A percentile compares a stretch with the other conserved stretches of the same genome.
Conservation (phyloP, 306 rosid genomes). For the Sesbania bispinosa region DNA sequence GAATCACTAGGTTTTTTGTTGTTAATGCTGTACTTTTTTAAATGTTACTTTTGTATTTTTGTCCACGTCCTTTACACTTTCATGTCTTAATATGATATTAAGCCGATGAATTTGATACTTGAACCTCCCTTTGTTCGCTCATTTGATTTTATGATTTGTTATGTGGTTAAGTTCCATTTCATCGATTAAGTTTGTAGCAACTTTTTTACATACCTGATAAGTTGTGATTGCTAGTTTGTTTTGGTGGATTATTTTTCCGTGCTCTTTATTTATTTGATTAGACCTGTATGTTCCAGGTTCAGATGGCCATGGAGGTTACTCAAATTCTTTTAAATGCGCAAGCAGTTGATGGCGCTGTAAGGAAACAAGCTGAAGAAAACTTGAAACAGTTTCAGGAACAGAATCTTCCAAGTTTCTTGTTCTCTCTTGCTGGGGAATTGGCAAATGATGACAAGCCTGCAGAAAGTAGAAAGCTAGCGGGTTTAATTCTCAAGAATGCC, state of each 20-base stretch:
- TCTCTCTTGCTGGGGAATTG: conserved; percentile 88
- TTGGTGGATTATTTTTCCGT: neutral
- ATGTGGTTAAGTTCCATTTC: neutral
- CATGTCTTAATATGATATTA: neutral
- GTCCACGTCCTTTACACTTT: neutral
- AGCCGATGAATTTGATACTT: neutral
- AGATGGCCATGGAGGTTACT: conserved; percentile 89
- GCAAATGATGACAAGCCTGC: conserved; percentile 90
- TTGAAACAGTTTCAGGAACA: conserved; percentile 88
- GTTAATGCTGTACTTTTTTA: neutral
- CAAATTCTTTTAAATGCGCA: conserved; percentile 91
- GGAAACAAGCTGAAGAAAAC: conserved; percentile 84
- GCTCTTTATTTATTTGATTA: neutral
- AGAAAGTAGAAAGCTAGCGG: conserved; percentile 80
- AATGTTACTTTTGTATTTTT: neutral
- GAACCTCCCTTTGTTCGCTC: neutral
- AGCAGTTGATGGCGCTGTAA: conserved; percentile 66
- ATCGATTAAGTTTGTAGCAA: neutral
- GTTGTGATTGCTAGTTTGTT: neutral
- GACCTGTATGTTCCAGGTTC: conserved; percentile 24
- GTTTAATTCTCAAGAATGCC: conserved; percentile 87
- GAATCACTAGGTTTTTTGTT: neutral
- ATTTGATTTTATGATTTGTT: neutral
- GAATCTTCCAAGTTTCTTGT: conserved; percentile 76
- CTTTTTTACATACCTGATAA: neutral